Evolutionary conservation across 2,329 filamentous ascomycete genomes (phyloP), one percentile per base, ranked within the genome.

Genomic region (Leptographium procerum): DNA sequence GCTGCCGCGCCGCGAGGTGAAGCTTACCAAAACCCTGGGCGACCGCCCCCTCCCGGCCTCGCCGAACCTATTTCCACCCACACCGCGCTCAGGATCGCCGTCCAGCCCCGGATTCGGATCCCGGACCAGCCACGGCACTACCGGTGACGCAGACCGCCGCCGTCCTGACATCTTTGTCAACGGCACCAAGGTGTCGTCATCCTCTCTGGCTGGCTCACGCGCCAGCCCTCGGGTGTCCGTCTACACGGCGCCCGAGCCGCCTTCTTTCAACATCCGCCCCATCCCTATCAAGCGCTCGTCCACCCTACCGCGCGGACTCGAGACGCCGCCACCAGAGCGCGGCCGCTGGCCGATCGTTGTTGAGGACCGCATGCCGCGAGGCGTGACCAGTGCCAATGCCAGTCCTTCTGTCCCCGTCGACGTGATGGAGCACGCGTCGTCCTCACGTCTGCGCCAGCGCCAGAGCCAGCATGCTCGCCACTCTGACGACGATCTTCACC

Each of bases 211-310:
- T 11, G 9, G n/a, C n/a, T 14, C 52, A 31, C 31, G 33, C 13
- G 22, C 11, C 33, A 22, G 45, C 19, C 31, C n/a, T 14, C 47
- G 19, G 31, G 28, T 9, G 14, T 7, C 34, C 36, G 16, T 51
- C 26, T 22, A 26, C 33, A 7, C 59, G 59, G 33, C 53, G 43
- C 64, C 60, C 4, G 62, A 63, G 24, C 59, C 62, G 19, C 58
- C 59, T 29, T 34, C 1, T 55, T 50, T 48, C 34, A 33, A 24
- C n/a, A 8, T 19, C 10, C 55, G 51, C 45, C 64, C 65, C 26
- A 65, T 64, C 56, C 62, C 62, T n/a, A 63, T 66, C 56, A 63
- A 65, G 59, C 66, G 66, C 48, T 61, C 65, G 43, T 62, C 64
- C n/a, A 67, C 65, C 47, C 59, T 64, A 47, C 64, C 65, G 22